A percentile compares a stretch with the other conserved stretches of the same genome.
phyloP scores from a whole-genome alignment of 306 rosid genomes.

The Calophaca sinica region DNA sequence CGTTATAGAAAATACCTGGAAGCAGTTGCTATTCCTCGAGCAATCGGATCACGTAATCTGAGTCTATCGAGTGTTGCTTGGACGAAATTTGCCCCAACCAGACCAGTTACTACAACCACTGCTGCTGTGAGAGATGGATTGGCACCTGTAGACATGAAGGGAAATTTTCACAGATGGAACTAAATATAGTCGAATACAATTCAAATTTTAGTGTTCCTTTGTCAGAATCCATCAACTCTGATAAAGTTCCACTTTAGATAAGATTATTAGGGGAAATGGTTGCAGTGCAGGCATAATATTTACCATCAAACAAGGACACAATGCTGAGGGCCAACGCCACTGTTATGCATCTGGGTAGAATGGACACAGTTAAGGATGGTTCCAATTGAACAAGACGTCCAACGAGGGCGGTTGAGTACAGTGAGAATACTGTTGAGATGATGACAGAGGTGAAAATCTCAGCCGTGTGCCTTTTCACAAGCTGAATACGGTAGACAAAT shows the following conservation, averaged over 20 bases:
- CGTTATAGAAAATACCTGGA: slow-evolving; percentile 68
- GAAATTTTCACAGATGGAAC: slow-evolving; percentile 32
- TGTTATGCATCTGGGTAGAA: slow-evolving; percentile 94
- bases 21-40: slow-evolving; percentile 98
- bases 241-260: not conserved
- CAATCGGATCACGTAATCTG: slow-evolving; percentile 85
- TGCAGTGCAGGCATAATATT: slow-evolving; percentile 9
- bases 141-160: slow-evolving; percentile 63
- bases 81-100: slow-evolving; percentile 95
- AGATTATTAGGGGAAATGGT: slow-evolving; percentile 19
- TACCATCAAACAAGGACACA: slow-evolving; percentile 93
- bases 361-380: slow-evolving; percentile 82
- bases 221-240: slow-evolving; percentile 12
- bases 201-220: not conserved
- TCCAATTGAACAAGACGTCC: slow-evolving; percentile 90
- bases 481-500: slow-evolving; percentile 63
- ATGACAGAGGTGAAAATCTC: slow-evolving; percentile 96
- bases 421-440: slow-evolving; percentile 78
- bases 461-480: slow-evolving; percentile 94
- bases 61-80: slow-evolving; percentile 84
- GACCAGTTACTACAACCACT: slow-evolving; percentile 90
- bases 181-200: slow-evolving; percentile 11
- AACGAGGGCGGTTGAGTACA: slow-evolving; percentile 91
- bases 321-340: slow-evolving; percentile 97
- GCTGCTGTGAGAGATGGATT: slow-evolving; percentile 93